A percentile compares a stretch with the other conserved stretches of the same genome.
Evolutionary conservation across 2,329 filamentous ascomycete genomes (phyloP).

Genomic region (Fusarium setosum): DNA sequence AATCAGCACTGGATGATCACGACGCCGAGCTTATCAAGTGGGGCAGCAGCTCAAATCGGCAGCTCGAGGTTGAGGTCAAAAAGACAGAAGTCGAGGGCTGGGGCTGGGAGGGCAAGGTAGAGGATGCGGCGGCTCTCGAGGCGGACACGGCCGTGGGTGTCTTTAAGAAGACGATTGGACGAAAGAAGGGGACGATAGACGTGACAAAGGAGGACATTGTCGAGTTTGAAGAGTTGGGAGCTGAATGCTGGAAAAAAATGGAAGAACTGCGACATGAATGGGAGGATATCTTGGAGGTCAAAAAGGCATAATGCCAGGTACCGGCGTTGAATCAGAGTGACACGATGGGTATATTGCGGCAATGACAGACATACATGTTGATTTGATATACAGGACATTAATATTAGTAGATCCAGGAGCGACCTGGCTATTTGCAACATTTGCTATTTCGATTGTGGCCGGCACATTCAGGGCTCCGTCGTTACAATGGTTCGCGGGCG

Average conservation of each 20-base stretch:
- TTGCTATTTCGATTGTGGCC: not conserved
- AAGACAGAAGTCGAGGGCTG: slow-evolving; percentile 89
- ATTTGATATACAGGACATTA: slow-evolving; percentile 13
- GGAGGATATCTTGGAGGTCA: slow-evolving; percentile 58
- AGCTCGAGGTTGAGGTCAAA: slow-evolving; percentile 71
- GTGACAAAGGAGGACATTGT: slow-evolving; percentile 70
- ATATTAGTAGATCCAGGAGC: slow-evolving; percentile 4
- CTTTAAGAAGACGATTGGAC: slow-evolving; percentile 64
- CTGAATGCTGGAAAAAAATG: slow-evolving; percentile 75
- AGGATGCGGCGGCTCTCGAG: slow-evolving; percentile 54
- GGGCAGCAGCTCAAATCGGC: slow-evolving; percentile 77
- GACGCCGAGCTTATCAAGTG: slow-evolving; percentile 76
- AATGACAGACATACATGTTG: slow-evolving; percentile 29
- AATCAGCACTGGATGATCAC: slow-evolving; percentile 69
- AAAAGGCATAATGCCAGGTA: slow-evolving; percentile 10
- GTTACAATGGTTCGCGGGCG: slow-evolving; percentile 33
- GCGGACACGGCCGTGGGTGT: slow-evolving; percentile 59
- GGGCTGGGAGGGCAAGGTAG: slow-evolving; percentile 76
- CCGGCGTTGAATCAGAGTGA: slow-evolving; percentile 15
- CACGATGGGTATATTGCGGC: slow-evolving; percentile 38
- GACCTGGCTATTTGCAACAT: not conserved
- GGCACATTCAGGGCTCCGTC: slow-evolving; percentile 23
- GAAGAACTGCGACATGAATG: slow-evolving; percentile 76
- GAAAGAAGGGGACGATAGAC: slow-evolving; percentile 68
- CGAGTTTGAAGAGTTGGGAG: slow-evolving; percentile 72